These are phyloP conservation scores for Candida suzukii DNA, from an alignment of 805 yeast genomes.

Conservation along the genomic window DNA sequence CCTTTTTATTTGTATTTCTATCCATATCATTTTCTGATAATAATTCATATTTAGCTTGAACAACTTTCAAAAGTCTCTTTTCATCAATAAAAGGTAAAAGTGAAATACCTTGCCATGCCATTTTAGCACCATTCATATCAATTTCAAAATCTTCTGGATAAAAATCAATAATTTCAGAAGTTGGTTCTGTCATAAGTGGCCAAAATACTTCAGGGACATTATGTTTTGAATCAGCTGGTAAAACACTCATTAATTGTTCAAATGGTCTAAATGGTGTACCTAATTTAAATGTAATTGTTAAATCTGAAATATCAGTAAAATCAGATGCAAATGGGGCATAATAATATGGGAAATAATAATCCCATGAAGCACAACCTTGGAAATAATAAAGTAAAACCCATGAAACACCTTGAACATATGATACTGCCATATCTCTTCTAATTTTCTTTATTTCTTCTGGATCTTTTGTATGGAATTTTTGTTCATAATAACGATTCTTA, in stretches of 20 bases:
- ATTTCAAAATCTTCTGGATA: constrained; percentile 84
- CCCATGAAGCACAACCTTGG: constrained; percentile 98
- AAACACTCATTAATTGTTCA: constrained; percentile 91
- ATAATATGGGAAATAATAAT: constrained; percentile 95
- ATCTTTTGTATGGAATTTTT: constrained; percentile 57
- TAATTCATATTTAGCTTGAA: constrained; percentile 52
- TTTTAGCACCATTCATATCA: constrained; percentile 93
- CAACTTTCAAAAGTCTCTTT: constrained; percentile 58
- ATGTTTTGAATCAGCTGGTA: constrained; percentile 91
- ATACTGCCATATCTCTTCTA: constrained; percentile 53
- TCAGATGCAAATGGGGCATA: constrained; percentile 98
- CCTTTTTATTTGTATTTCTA: constrained; percentile 66
- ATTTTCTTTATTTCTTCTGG: constrained; percentile 47
- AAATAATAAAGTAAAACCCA: constrained; percentile 93
- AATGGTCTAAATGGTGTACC: constrained; percentile 85
- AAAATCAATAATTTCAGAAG: constrained; percentile 82
- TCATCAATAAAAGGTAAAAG: constrained; percentile 88
- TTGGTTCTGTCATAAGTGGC: constrained; percentile 70
- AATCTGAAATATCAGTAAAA: constrained; percentile 47
- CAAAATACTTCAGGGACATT: constrained; percentile 76
- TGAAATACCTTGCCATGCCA: constrained; percentile 94
- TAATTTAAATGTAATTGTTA: constrained; percentile 48
- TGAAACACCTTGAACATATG: constrained; percentile 91
- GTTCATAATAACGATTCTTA: constrained; percentile 67
- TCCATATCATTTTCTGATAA: constrained; percentile 61